Conservation (phyloP, 2,329 filamentous ascomycete genomes). For the Penicillium nordicum region DNA sequence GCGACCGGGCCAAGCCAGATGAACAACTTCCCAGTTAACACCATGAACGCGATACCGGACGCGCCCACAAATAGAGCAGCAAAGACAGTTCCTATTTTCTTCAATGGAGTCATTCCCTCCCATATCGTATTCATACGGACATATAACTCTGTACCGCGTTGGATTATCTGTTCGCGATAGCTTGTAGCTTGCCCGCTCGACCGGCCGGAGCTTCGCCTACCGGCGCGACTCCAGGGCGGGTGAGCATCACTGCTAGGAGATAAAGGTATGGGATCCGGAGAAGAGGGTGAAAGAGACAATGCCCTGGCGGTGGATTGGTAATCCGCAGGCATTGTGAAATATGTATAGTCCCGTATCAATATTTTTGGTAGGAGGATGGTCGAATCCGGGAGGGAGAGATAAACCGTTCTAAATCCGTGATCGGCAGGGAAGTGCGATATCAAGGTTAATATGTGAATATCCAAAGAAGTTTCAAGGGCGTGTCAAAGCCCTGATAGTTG, state of each 20-base stretch:
- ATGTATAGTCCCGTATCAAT: constrained; percentile 4
- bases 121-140: constrained; percentile 35
- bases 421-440: not conserved
- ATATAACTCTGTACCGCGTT: constrained; percentile 35
- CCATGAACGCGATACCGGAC: constrained; percentile 64
- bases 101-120: constrained; percentile 48
- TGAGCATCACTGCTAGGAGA: constrained; percentile 40
- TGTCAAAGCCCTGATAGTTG: constrained; percentile 26
- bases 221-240: constrained; percentile 52
- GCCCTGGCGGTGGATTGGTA: constrained; percentile 53
- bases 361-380: not conserved
- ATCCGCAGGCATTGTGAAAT: constrained; percentile 44
- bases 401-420: constrained; percentile 3
- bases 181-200: constrained; percentile 31
- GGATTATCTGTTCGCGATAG: constrained; percentile 40
- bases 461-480: constrained; percentile 2
- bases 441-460: not conserved
- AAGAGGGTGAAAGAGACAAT: constrained; percentile 50
- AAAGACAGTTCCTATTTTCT: constrained; percentile 58
- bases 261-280: constrained; percentile 46
- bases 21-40: constrained; percentile 80
- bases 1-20: constrained; percentile 69
- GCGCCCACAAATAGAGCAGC: constrained; percentile 52
- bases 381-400: constrained; percentile 13
- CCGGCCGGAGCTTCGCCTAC: constrained; percentile 40